Evolutionary conservation across 164 flowering plant species (phyloP).

Genomic region (Aristolochia fimbriata): DNA sequence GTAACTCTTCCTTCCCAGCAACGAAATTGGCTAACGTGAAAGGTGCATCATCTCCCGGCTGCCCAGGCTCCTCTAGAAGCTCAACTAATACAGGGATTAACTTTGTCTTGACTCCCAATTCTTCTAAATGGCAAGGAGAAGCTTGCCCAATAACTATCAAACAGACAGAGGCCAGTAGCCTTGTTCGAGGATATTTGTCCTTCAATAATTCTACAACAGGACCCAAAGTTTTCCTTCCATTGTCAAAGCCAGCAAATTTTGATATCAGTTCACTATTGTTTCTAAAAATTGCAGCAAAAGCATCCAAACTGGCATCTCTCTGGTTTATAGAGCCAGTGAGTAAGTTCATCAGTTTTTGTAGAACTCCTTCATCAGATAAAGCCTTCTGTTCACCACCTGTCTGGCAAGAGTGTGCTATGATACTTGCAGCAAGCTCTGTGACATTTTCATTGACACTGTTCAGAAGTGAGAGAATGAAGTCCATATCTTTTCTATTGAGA

Average conservation of each 20-base stretch:
- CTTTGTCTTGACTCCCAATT: constrained; percentile 39
- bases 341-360: constrained; percentile 45
- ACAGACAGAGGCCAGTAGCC: constrained; percentile 70
- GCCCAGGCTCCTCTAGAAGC: constrained; percentile 81
- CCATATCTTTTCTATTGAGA: constrained; percentile 39
- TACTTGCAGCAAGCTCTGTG: constrained; percentile 78
- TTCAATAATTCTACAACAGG: constrained; percentile 44
- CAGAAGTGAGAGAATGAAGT: constrained; percentile 58
- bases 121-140: constrained; percentile 46
- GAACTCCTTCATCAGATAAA: constrained; percentile 59
- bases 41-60: constrained; percentile 88
- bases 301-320: constrained; percentile 80
- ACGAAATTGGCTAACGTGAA: constrained; percentile 62
- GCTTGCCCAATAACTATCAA: constrained; percentile 54
- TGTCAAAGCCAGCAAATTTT: constrained; percentile 38
- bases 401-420: constrained; percentile 79
- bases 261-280: constrained; percentile 50
- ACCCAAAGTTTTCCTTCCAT: constrained; percentile 48
- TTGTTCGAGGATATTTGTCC: constrained; percentile 65
- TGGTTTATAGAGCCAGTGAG: constrained; percentile 68
- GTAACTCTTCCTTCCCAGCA: constrained; percentile 57
- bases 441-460: constrained; percentile 76
- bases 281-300: constrained; percentile 54
- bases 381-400: constrained; percentile 59
- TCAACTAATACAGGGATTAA: constrained; percentile 56